These are phyloP conservation scores for Polysphondylium violaceum DNA, from an alignment of 78 protist species.

Conservation along the genomic window DNA sequence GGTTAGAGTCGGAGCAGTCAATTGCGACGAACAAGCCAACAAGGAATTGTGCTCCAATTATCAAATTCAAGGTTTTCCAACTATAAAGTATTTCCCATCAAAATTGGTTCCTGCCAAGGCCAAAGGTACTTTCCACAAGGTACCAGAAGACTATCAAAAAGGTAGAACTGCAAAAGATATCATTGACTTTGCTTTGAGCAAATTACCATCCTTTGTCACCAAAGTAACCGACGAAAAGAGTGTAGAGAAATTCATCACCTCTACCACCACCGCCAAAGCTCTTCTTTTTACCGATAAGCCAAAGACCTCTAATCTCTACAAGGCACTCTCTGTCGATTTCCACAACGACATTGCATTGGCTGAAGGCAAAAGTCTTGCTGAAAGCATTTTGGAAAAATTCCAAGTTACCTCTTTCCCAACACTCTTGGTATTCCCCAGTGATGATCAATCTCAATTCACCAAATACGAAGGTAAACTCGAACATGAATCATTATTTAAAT, in stretches of 20 bases:
- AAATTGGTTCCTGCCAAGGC: constrained; percentile 5
- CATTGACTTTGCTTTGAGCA: constrained; percentile 1
- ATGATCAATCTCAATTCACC: neutral
- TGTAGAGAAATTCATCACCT: constrained; percentile 12
- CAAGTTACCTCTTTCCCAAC: constrained; percentile 19
- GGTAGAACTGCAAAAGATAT: constrained; percentile 59
- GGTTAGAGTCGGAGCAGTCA: constrained; percentile 80
- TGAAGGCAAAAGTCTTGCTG: constrained; percentile 4
- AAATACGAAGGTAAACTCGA: constrained; percentile 51
- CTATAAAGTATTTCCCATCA: constrained; percentile 77
- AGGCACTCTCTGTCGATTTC: constrained; percentile 80
- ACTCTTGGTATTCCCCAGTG: constrained; percentile 37
- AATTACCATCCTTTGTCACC: constrained; percentile 25
- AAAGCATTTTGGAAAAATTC: constrained; percentile 20
- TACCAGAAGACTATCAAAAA: constrained; percentile 77
- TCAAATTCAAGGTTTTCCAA: constrained; percentile 83
- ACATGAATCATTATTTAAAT: constrained; percentile 15
- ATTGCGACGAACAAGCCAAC: constrained; percentile 84
- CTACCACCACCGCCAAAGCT: constrained; percentile 46
- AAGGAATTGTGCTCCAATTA: constrained; percentile 80
- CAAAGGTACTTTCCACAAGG: constrained; percentile 34
- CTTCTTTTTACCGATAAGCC: constrained; percentile 70
- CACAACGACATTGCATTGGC: constrained; percentile 44
- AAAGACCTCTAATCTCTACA: constrained; percentile 76
- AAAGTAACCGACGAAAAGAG: constrained; percentile 29